A percentile compares a stretch with the other conserved stretches of the same genome.
Conservation (phyloP, 129 eudicot species). For the Arctium minus region DNA sequence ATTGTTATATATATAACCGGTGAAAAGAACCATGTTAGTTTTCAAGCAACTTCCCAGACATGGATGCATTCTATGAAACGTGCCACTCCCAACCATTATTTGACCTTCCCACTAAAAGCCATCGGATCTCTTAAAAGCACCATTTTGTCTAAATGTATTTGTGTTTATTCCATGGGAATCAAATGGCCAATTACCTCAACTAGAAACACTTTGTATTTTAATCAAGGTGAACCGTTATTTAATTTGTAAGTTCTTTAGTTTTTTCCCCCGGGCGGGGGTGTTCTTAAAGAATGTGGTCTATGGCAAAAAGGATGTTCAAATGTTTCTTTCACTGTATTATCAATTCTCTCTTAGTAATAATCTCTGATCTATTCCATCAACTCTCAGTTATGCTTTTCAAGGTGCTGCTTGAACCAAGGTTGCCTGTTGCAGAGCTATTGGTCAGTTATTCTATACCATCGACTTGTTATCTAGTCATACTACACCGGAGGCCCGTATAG, state of each 20-base stretch:
- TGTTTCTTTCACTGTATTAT: background rate
- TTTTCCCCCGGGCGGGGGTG: background rate
- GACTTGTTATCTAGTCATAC: constrained; percentile 8
- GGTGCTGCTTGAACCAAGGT: constrained; percentile 63
- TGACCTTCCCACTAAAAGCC: background rate
- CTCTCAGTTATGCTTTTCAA: constrained; percentile 66
- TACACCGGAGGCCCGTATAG: background rate
- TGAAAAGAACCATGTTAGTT: background rate
- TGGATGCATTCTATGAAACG: background rate
- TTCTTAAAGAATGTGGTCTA: background rate
- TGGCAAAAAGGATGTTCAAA: background rate
- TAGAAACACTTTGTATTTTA: background rate
- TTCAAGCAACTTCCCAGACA: background rate
- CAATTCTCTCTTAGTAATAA: background rate
- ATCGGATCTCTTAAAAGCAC: no score
- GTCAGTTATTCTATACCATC: constrained; percentile 37
- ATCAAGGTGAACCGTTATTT: background rate
- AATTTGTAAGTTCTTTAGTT: background rate
- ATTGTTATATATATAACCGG: background rate
- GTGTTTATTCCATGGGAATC: background rate
- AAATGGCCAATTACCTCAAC: background rate
- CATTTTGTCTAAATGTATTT: no score
- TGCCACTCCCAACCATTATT: background rate
- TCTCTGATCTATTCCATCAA: constrained; percentile 15
- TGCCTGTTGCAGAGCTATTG: constrained; percentile 59